Conservation (phyloP, 768 basidiomycete genomes). For the Serendipita sp. region DNA sequence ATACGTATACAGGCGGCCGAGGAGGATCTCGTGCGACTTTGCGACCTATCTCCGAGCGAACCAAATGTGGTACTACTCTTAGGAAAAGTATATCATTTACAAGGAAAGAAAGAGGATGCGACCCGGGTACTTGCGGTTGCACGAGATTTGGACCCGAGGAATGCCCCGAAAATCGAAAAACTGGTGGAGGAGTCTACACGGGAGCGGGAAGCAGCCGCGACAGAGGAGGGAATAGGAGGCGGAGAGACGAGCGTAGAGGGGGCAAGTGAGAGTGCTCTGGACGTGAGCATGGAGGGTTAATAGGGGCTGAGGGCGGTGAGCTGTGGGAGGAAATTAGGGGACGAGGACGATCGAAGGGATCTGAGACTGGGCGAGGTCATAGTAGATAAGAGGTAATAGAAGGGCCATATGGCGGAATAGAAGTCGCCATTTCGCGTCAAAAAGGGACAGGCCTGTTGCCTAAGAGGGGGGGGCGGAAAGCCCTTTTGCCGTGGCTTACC, state of each 20-base stretch:
- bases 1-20: slow-evolving; percentile 48
- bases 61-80: slow-evolving; percentile 94
- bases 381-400: not conserved
- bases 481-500: not conserved
- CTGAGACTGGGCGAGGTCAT: not conserved
- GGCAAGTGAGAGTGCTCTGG: slow-evolving; percentile 28
- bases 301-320: not conserved
- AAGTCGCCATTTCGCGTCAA: slow-evolving; percentile 3
- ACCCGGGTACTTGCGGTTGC: slow-evolving; percentile 78
- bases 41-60: slow-evolving; percentile 79
- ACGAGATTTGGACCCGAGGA: slow-evolving; percentile 88
- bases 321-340: not conserved
- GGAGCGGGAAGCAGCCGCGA: not conserved
- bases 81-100: slow-evolving; percentile 73
- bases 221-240: not conserved
- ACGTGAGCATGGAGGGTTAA: not conserved
- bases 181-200: slow-evolving; percentile 14
- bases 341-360: not conserved
- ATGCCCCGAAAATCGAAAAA: slow-evolving; percentile 40
- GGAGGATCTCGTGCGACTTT: slow-evolving; percentile 62
- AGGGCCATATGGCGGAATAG: not conserved
- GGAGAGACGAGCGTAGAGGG: slow-evolving; percentile 44
- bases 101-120: slow-evolving; percentile 64
- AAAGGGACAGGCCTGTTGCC: not conserved
- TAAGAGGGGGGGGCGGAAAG: not conserved